Conservation (phyloP, 192 early-diverging fungal species). For the Coemansia sp. region DNA sequence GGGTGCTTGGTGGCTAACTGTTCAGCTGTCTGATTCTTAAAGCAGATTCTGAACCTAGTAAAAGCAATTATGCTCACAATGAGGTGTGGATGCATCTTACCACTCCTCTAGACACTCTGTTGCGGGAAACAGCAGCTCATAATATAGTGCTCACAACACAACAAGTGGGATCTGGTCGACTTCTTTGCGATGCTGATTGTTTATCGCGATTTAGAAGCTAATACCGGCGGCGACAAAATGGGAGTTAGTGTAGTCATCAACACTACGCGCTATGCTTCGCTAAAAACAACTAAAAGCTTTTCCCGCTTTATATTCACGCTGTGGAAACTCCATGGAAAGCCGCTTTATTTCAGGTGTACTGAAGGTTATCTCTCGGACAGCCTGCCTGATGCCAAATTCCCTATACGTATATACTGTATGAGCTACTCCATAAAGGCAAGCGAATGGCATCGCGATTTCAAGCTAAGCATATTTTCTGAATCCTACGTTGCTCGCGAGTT, state of each 20-base stretch:
- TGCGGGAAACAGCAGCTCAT: background rate
- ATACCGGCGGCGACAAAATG: background rate
- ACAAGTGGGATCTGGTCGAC: background rate
- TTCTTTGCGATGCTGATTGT: conserved; percentile 3
- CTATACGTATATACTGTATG: conserved; percentile 1
- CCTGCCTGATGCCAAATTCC: background rate
- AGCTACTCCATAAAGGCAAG: conserved; percentile 2
- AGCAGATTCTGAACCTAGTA: too few relatives aligned
- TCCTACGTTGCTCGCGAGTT: background rate
- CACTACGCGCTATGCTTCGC: background rate
- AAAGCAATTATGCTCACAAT: background rate
- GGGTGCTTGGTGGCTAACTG: background rate
- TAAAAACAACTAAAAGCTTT: background rate
- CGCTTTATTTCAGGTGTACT: conserved; percentile 4
- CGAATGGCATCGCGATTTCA: background rate
- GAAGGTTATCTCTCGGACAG: conserved; percentile 5
- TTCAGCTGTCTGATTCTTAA: background rate
- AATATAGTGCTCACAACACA: background rate
- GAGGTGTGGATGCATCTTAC: background rate
- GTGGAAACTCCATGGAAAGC: background rate
- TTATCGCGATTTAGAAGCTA: background rate
- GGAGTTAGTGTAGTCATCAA: conserved; percentile 3
- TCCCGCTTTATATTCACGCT: background rate
- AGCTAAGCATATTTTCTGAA: background rate
- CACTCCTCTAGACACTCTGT: too few relatives aligned